Conservation (phyloP, 2,329 filamentous ascomycete genomes). For the Epichloe gansuensis region DNA sequence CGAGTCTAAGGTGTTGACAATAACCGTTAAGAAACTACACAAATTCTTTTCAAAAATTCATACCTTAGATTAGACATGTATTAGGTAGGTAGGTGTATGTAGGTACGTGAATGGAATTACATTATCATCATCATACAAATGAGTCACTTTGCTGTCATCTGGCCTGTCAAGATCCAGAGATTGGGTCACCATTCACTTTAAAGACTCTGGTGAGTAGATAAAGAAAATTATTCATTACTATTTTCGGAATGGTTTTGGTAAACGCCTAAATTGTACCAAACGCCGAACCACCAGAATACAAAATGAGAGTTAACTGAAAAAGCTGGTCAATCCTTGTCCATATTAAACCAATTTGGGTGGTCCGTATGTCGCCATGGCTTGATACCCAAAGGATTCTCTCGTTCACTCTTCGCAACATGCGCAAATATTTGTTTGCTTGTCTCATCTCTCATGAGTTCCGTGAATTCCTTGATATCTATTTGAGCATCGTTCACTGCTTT, state of each 20-base stretch:
- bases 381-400: constrained; percentile 43
- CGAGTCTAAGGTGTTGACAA: too few relatives aligned
- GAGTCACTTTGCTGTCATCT: too few relatives aligned
- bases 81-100: too few relatives aligned
- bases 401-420: constrained; percentile 39
- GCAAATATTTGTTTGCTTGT: constrained; percentile 38
- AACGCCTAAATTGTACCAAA: neutral
- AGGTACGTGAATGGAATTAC: too few relatives aligned
- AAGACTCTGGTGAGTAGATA: neutral
- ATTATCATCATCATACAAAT: too few relatives aligned
- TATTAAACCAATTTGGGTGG: constrained; percentile 44
- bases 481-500: constrained; percentile 34
- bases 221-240: neutral
- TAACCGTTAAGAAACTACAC: too few relatives aligned
- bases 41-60: too few relatives aligned
- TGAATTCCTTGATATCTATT: constrained; percentile 40
- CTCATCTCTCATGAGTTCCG: constrained; percentile 32
- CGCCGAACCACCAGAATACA: neutral
- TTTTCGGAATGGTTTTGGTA: neutral
- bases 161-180: neutral
- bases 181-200: neutral
- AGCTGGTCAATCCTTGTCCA: constrained; percentile 16
- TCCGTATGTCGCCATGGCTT: constrained; percentile 47
- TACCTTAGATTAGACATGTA: too few relatives aligned
- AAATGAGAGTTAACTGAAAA: neutral